A percentile compares a stretch with the other conserved stretches of the same genome.
Evolutionary conservation across 768 basidiomycete genomes (phyloP).

Genomic region (Asterophora lycoperdoides): DNA sequence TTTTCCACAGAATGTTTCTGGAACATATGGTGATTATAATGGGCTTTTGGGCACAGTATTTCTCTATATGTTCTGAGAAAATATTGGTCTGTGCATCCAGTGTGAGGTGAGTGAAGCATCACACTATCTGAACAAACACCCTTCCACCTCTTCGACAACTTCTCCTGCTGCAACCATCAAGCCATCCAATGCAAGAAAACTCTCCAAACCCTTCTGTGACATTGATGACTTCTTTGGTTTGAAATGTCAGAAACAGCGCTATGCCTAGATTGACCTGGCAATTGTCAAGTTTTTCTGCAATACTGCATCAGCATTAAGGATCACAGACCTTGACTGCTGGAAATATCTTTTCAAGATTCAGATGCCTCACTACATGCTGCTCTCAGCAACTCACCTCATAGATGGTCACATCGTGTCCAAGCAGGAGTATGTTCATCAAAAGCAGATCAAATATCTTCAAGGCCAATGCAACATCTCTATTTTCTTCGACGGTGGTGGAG

Average conservation of each 20-base stretch:
- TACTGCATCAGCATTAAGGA: constrained; percentile 13
- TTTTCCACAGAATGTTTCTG: too few relatives aligned
- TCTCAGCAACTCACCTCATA: constrained; percentile 17
- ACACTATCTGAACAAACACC: background rate
- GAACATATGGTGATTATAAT: too few relatives aligned
- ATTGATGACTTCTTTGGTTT: constrained; percentile 13
- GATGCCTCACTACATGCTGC: constrained; percentile 19
- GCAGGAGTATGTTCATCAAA: constrained; percentile 14
- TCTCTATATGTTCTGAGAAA: too few relatives aligned
- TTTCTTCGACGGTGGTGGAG: constrained; percentile 22
- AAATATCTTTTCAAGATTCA: constrained; percentile 17
- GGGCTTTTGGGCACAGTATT: too few relatives aligned
- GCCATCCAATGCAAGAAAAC: too few relatives aligned
- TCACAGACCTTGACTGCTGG: constrained; percentile 20
- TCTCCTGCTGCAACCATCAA: too few relatives aligned
- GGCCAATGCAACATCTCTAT: constrained; percentile 15
- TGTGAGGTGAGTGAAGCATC: too few relatives aligned
- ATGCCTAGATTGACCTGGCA: constrained; percentile 7
- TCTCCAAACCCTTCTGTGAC: too few relatives aligned
- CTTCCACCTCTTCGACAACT: too few relatives aligned
- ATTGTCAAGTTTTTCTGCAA: constrained; percentile 23
- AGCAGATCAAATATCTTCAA: constrained; percentile 15
- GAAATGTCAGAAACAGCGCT: constrained; percentile 13
- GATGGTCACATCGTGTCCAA: constrained; percentile 23
- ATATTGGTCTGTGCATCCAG: too few relatives aligned